These are phyloP conservation scores for Solanum aculeatissimum DNA, from an alignment of 305 asterid genomes.

Conservation along the genomic window DNA sequence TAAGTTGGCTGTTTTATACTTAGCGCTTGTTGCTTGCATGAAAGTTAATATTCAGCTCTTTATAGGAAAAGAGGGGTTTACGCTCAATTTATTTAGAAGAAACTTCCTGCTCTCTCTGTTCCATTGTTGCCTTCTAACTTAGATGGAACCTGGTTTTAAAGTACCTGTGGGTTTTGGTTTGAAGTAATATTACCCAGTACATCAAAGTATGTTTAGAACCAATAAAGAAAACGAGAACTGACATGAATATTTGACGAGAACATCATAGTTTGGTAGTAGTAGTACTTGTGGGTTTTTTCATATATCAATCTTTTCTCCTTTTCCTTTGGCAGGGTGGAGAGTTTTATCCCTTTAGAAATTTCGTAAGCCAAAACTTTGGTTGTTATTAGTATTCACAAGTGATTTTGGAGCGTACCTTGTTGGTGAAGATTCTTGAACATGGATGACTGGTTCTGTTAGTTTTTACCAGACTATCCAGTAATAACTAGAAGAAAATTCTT, in stretches of 20 bases:
- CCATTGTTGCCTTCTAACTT: background rate
- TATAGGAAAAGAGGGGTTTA: background rate
- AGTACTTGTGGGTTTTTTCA: background rate
- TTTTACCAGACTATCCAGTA: background rate
- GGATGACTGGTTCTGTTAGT: background rate
- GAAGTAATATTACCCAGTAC: background rate
- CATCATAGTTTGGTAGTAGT: background rate
- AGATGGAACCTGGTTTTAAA: background rate
- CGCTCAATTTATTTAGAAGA: background rate
- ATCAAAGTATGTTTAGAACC: background rate
- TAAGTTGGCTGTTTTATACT: slow-evolving; percentile 32
- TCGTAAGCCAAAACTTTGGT: background rate
- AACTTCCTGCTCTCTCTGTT: background rate
- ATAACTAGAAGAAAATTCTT: background rate
- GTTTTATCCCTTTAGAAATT: background rate
- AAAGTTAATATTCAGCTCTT: background rate
- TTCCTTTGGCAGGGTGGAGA: background rate
- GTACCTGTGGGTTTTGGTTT: background rate
- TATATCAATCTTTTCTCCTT: background rate
- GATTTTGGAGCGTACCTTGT: background rate
- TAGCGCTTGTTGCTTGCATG: background rate
- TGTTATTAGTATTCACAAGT: background rate
- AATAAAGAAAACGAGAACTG: background rate
- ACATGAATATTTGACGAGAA: background rate
- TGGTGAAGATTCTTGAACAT: background rate